These are phyloP conservation scores for Blastobotrys malaysiensis DNA, from an alignment of 1,139 yeast genomes.

Conservation along the genomic window DNA sequence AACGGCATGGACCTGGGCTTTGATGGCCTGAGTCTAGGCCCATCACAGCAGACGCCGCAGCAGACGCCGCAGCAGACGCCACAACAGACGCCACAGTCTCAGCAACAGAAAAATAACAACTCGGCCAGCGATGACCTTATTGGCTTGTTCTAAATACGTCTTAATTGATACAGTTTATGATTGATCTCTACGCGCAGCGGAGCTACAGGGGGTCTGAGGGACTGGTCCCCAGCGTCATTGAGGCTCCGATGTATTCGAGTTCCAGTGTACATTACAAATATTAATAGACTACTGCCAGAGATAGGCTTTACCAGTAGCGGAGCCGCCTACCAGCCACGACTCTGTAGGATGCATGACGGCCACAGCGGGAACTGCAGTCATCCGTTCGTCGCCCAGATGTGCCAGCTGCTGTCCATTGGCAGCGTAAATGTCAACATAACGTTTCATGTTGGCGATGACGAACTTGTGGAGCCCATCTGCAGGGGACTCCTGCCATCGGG, in stretches of 20 bases:
- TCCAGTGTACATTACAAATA: neutral
- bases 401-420: slow-evolving; percentile 73
- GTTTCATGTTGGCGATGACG: slow-evolving; percentile 88
- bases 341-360: slow-evolving; percentile 72
- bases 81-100: slow-evolving; percentile 13
- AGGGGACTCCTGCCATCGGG: slow-evolving; percentile 74
- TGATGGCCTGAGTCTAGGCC: slow-evolving; percentile 21
- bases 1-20: slow-evolving; percentile 19
- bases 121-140: slow-evolving; percentile 44
- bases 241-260: too few species aligned
- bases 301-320: slow-evolving; percentile 89
- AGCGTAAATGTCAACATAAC: slow-evolving; percentile 75
- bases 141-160: slow-evolving; percentile 44
- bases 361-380: slow-evolving; percentile 93
- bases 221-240: too few species aligned
- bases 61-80: slow-evolving; percentile 20
- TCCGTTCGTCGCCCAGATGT: slow-evolving; percentile 53
- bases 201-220: too few species aligned
- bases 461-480: slow-evolving; percentile 73
- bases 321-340: slow-evolving; percentile 91
- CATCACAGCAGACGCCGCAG: slow-evolving; percentile 9
- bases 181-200: neutral
- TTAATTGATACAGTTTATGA: neutral
- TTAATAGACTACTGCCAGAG: slow-evolving; percentile 32
- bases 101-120: neutral